These are phyloP conservation scores for Aspergillus ellipticus DNA, from an alignment of 495 filamentous ascomycete genomes.

Conservation along the genomic window DNA sequence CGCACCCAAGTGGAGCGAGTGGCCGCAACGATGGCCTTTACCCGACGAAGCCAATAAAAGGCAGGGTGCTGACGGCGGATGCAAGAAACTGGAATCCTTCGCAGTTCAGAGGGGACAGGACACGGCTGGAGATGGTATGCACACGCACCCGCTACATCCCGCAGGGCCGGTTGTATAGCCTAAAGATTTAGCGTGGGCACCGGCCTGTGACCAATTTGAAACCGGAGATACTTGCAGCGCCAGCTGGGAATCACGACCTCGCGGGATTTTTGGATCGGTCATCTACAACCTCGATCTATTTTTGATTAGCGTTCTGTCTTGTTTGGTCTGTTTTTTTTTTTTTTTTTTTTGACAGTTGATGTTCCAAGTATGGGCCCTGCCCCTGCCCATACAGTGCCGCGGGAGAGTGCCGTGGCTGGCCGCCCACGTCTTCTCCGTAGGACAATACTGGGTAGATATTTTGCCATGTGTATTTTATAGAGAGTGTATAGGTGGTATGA, in stretches of 20 bases:
- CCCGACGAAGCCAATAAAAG: slow-evolving; percentile 16
- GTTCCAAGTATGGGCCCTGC: too few relatives aligned
- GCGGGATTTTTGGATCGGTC: not conserved
- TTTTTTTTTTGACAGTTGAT: too few relatives aligned
- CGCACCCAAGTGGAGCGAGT: slow-evolving; percentile 39
- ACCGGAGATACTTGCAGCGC: not conserved
- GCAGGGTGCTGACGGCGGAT: not conserved
- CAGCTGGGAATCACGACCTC: not conserved
- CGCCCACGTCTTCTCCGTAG: too few relatives aligned
- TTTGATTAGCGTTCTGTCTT: too few relatives aligned
- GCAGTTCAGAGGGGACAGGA: not conserved
- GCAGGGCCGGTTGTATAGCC: slow-evolving; percentile 8
- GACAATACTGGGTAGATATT: too few relatives aligned
- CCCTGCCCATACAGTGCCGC: too few relatives aligned
- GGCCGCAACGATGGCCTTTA: slow-evolving; percentile 22
- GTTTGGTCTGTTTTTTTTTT: too few relatives aligned
- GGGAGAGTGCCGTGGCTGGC: too few relatives aligned
- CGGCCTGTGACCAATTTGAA: slow-evolving; percentile 11
- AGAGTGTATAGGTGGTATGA: too few relatives aligned
- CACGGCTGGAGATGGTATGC: slow-evolving; percentile 10
- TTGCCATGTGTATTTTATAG: too few relatives aligned
- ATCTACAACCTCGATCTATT: not conserved
- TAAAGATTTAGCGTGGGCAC: slow-evolving; percentile 15
- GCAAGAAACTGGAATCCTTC: not conserved
- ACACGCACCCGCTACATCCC: slow-evolving; percentile 19